These are phyloP conservation scores for Eremothecium gossypii DNA, from an alignment of 1,139 yeast species.

Conservation along the genomic window DNA sequence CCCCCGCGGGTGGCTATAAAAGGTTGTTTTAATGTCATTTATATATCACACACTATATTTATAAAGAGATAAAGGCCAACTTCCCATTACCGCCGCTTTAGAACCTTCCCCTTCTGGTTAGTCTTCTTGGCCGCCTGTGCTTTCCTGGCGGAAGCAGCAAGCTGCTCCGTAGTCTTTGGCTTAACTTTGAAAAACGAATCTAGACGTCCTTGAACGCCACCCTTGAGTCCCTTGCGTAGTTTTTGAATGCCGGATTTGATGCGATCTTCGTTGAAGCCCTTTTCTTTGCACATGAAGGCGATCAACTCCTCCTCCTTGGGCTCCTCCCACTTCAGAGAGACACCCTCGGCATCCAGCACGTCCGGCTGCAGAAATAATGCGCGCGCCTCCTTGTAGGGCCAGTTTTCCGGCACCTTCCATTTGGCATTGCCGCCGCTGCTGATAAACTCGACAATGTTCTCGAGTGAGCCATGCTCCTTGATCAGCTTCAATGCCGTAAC, in stretches of 20 bases:
- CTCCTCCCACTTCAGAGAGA: conserved; percentile 56
- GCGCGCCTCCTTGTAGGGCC: conserved; percentile 90
- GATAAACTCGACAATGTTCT: conserved; percentile 61
- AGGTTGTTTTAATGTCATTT: background rate
- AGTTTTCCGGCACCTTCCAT: conserved; percentile 80
- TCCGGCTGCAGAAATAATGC: conserved; percentile 77
- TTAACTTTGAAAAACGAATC: conserved; percentile 83
- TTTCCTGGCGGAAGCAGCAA: conserved; percentile 34
- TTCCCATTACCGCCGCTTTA: conserved; percentile 14
- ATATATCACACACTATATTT: background rate
- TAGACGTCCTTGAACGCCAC: conserved; percentile 82
- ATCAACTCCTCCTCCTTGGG: conserved; percentile 34
- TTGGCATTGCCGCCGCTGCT: conserved; percentile 52
- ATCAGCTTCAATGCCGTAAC: conserved; percentile 84
- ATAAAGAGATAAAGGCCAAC: no score
- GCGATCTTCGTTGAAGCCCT: conserved; percentile 87
- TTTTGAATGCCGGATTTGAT: conserved; percentile 81
- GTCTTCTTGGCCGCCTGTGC: conserved; percentile 33
- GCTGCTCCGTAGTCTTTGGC: conserved; percentile 41
- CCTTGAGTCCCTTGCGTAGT: conserved; percentile 70
- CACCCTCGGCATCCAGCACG: conserved; percentile 48
- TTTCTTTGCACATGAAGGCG: conserved; percentile 32
- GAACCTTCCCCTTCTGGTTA: conserved; percentile 24
- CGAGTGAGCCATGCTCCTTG: conserved; percentile 75
- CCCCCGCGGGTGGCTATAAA: conserved; percentile 2